Evolutionary conservation across 371 early-diverging fungal species (phyloP), one percentile per base, ranked within the genome.

Genomic region (Lichtheimia hyalospora): DNA sequence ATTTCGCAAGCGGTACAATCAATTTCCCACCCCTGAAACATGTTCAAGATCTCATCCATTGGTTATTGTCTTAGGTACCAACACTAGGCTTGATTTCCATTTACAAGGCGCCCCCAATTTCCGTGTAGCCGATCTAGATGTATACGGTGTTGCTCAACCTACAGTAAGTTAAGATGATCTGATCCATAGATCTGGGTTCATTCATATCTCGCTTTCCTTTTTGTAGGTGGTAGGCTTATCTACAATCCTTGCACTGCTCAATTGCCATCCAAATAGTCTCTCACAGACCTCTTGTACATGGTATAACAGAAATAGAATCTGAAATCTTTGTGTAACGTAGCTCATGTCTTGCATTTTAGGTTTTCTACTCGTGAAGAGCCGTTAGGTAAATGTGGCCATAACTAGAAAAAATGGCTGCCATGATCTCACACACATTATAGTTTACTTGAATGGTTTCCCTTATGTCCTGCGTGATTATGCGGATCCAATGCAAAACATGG

Each of bases 281-380:
- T 65, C 48, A 3, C 15, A 67, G 57, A 55, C 65, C 6, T 70
- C 74, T 16, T 81, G 78, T 58, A 71, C 75, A 14, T 77, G 77
- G 78, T 81, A 74, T 63, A 63, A n/a, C 34, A 39, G 18, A 74
- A 73, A 73, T 61, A 61, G 18, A 27, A 16, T 18, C 14, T 25
- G 12, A 14, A 23, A 50, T 52, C 5, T 13, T 23, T 34, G 6
- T 46, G 46, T 46, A 46, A n/a, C 20, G 25, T 43, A 63, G 62
- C 55, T 23, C 48, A 24, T 25, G 20, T 46, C 14, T 42, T 51
- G n/a, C 55, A 62, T 25, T 15, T 40, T 44, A 90, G 90, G 86
- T 85, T 92, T 59, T 83, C 81, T 24, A 81, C 90, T 20, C 77
- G 92, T 34, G 89, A 90, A 67, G 90, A 92, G 52, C 89, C 90